Evolutionary conservation across 352 stramenopile genomes (phyloP).

Genomic region (Phytophthora megakarya): DNA sequence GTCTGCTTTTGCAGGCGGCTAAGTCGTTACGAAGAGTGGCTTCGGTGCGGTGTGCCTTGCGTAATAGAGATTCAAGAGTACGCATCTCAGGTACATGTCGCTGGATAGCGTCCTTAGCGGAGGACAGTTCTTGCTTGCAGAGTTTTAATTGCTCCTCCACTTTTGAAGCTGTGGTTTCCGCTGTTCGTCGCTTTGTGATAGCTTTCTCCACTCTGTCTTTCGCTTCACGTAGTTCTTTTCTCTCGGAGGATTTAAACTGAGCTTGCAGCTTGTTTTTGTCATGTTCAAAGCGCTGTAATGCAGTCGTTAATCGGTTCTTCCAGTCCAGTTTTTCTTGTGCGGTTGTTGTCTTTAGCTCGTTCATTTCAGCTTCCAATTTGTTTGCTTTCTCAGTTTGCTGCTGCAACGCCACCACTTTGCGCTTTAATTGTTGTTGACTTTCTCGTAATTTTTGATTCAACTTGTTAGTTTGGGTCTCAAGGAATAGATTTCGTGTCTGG

Average conservation of each 20-base stretch:
- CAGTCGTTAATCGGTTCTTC: slow-evolving; percentile 37
- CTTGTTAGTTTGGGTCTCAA: slow-evolving; percentile 41
- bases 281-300: slow-evolving; percentile 38
- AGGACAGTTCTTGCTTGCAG: slow-evolving; percentile 27
- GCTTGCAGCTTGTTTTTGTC: slow-evolving; percentile 34
- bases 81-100: slow-evolving; percentile 13
- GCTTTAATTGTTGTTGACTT: slow-evolving; percentile 39
- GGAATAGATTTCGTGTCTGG: slow-evolving; percentile 40
- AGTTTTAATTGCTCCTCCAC: slow-evolving; percentile 27
- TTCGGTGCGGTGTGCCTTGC: slow-evolving; percentile 40
- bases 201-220: slow-evolving; percentile 35
- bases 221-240: slow-evolving; percentile 35
- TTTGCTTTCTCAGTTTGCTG: slow-evolving; percentile 41
- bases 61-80: slow-evolving; percentile 31
- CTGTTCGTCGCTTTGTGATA: slow-evolving; percentile 29
- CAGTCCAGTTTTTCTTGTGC: slow-evolving; percentile 36
- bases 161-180: slow-evolving; percentile 14
- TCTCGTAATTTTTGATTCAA: slow-evolving; percentile 36
- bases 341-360: slow-evolving; percentile 24
- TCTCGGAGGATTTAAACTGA: slow-evolving; percentile 27
- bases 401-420: slow-evolving; percentile 31
- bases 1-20: slow-evolving; percentile 25
- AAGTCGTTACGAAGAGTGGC: slow-evolving; percentile 35
- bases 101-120: slow-evolving; percentile 8
- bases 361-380: slow-evolving; percentile 39